These are phyloP conservation scores for Karstenula rhodostoma DNA, from an alignment of 2,329 filamentous ascomycete species.

Conservation along the genomic window DNA sequence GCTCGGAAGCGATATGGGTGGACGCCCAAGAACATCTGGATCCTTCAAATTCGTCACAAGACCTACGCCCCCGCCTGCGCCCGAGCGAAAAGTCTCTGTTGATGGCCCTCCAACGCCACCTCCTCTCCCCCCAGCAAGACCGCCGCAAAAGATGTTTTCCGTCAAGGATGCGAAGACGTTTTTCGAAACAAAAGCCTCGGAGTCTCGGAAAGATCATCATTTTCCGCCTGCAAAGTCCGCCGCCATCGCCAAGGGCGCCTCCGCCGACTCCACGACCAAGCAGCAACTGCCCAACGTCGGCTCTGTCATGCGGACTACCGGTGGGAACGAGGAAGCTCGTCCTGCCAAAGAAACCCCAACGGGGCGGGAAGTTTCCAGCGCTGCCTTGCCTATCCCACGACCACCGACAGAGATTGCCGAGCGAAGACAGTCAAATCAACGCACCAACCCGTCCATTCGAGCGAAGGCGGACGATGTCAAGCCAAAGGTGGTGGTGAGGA, in stretches of 20 bases:
- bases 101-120: conserved; percentile 16
- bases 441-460: conserved; percentile 21
- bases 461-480: conserved; percentile 12
- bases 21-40: conserved; percentile 28
- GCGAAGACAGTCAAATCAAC: conserved; percentile 17
- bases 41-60: conserved; percentile 30
- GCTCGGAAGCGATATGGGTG: conserved; percentile 29
- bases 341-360: conserved; percentile 1
- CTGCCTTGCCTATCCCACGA: conserved; percentile 17
- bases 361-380: conserved; percentile 10
- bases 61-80: conserved; percentile 20
- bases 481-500: conserved; percentile 21
- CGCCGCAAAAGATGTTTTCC: conserved; percentile 26
- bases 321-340: conserved; percentile 9
- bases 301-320: neutral
- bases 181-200: conserved; percentile 38
- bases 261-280: conserved; percentile 8
- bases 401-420: conserved; percentile 18
- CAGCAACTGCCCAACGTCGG: neutral
- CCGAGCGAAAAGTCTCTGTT: conserved; percentile 17
- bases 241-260: conserved; percentile 15
- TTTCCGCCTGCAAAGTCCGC: conserved; percentile 21
- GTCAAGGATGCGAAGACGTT: conserved; percentile 38
- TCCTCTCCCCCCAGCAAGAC: conserved; percentile 16
- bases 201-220: conserved; percentile 21